Evolutionary conservation across 2,329 filamentous ascomycete species (phyloP), one percentile per base, ranked within the genome.

Genomic region (Hypoxylon sp.): DNA sequence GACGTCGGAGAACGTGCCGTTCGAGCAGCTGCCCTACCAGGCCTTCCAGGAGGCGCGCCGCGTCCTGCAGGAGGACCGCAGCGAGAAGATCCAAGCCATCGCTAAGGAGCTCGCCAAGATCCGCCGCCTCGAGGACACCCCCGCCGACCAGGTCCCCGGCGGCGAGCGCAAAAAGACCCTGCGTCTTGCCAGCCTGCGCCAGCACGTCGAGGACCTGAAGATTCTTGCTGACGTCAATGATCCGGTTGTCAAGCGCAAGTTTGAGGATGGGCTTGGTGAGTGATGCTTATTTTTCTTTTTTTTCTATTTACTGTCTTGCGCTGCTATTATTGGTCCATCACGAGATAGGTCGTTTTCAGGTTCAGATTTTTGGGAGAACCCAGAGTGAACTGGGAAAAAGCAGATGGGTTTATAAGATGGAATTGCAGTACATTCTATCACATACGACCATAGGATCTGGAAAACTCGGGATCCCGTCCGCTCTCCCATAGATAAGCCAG

Each of bases 31-130:
- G 61, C 94, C 94, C 12, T 99, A 95, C 75, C 93, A 97, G 79
- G 94, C 90, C 73, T 99, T 97, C 77, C 94, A 99, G 74, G 92
- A 97, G 75, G 94, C 94, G 29, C 84, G 92, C 57, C 90, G 91
- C 69, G 74, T 97, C 37, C 77, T 99, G 47, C 80, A 85, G 43
- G 83, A 83, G 45, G 94, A 99, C 70, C 84, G 93, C 29, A 78
- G 86, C 60, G 83, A 93, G 73, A 97, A 96, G 76, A 65, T 97
- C 40, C 75, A 79, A 54, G 78, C 86, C 65, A 93, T 99, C 50
- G 75, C 82, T 40, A 78, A 73, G 19, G 84, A 90, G 71, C 74
- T 86, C 40, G 78, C 78, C 52, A 84, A 87, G 70, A 88, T 99
- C 67, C 80, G 82, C 46, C 78, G 79, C 53, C 71, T 95, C 34